Evolutionary conservation across 768 basidiomycete species (phyloP), one percentile per base, ranked within the genome.

Genomic region (Amanita pseudoporphyria): DNA sequence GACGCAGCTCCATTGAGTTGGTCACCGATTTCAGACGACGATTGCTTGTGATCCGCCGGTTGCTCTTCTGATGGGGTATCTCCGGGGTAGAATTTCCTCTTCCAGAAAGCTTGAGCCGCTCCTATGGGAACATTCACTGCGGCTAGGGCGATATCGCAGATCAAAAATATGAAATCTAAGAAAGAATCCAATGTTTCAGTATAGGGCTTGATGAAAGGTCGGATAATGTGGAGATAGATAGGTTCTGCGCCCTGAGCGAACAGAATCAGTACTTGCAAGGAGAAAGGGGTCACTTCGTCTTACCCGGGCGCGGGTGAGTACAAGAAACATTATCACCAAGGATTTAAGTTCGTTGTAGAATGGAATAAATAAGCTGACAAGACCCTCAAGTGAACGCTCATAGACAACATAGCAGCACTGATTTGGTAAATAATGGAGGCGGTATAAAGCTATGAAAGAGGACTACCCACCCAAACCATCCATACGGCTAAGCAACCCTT

Each of bases 271-370:
- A 31, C 26, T 9, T 28, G 26, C 13, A 35, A 6, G 42, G 33
- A 13, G 9, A 38, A 31, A 33, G 6, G 16, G 12, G 6, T 59
- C n/a, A 39, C 24, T 52, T 38, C 13, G 21, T 67, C 78, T 52
- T 60, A 85, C 88, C 64, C 82, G 71, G 52, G 88, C 79, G 47
- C 87, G 80, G 52, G 85, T 85, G 32, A 88, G 56, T 21, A 91
- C 70, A 44, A 90, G 76, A 61, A 89, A 90, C 7, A 91, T 60
- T 6, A 90, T 70, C 21, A 76, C 69, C 37, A 89, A 90, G 76
- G 81, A 77, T 66, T 92, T 92, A 66, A 88, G 69, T 67, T 90
- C 85, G 57, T 80, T 78, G 64, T 92, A 90, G 61, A 92, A 92
- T 19, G 89, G 89, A 30, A 88, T 72, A 53, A 91, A 77, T 26